Conservation (phyloP, 129 eudicot species). For the Erigeron canadensis region DNA sequence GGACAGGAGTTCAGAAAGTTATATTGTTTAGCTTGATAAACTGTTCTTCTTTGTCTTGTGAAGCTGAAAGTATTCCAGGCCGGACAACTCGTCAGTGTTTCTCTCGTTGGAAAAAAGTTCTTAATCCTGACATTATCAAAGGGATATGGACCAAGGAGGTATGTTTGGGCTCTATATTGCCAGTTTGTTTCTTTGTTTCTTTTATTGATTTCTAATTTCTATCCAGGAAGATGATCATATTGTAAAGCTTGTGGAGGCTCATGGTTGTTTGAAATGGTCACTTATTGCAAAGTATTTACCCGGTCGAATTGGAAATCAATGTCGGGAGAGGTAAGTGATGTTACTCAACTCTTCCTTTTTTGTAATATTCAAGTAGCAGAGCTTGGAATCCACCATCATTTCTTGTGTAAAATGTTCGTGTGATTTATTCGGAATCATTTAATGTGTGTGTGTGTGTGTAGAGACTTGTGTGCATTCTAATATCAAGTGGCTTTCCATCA, state of each 20-base stretch:
- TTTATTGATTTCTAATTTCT: slow-evolving; percentile 9
- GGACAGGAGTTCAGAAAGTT: not conserved
- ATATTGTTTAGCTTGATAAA: not conserved
- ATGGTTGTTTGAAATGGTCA: slow-evolving; percentile 62
- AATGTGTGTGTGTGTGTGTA: not conserved
- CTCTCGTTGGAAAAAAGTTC: slow-evolving; percentile 78
- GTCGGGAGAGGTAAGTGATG: slow-evolving; percentile 61
- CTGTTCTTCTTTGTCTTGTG: slow-evolving; percentile 20
- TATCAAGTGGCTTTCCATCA: not conserved
- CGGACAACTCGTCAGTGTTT: slow-evolving; percentile 65
- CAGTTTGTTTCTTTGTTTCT: not conserved
- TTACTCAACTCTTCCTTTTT: not conserved
- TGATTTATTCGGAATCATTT: not conserved
- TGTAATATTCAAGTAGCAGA: not conserved
- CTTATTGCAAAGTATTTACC: slow-evolving; percentile 55
- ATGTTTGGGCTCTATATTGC: not conserved
- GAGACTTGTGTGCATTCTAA: not conserved
- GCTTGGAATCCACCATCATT: not conserved
- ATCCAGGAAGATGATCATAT: slow-evolving; percentile 62
- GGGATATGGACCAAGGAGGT: slow-evolving; percentile 80
- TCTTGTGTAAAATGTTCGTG: not conserved
- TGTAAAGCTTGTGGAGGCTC: slow-evolving; percentile 37
- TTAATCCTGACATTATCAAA: slow-evolving; percentile 57
- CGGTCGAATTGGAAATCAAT: slow-evolving; percentile 78
- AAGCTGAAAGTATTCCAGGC: slow-evolving; percentile 58